Conservation (phyloP, 192 early-diverging fungal genomes). For the Ambispora gerdemannii region DNA sequence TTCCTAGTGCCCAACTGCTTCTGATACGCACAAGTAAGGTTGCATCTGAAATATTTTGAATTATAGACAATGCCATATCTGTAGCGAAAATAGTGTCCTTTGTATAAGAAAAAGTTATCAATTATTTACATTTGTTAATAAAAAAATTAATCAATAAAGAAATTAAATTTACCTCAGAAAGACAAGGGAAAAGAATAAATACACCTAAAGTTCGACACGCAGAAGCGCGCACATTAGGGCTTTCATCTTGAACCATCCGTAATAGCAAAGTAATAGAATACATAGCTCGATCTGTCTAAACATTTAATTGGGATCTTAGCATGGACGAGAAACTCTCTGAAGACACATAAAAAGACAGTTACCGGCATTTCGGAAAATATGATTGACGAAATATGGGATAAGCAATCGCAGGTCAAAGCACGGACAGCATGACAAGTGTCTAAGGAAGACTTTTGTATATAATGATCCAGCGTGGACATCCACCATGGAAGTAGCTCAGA, state of each 20-base stretch:
- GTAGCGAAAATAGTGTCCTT: conserved; percentile 57
- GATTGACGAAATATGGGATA: conserved; percentile 40
- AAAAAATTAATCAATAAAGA: not conserved
- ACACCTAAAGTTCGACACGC: conserved; percentile 65
- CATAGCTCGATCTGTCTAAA: conserved; percentile 4
- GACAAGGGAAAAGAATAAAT: conserved; percentile 52
- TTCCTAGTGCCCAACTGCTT: conserved; percentile 76
- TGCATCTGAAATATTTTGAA: conserved; percentile 49
- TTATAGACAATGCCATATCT: conserved; percentile 53
- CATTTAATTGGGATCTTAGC: no score
- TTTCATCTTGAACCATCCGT: conserved; percentile 47
- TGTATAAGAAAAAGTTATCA: not conserved
- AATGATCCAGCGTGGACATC: conserved; percentile 37
- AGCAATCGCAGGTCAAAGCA: conserved; percentile 47
- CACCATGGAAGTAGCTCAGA: conserved; percentile 40
- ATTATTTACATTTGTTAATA: not conserved
- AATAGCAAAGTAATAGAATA: conserved; percentile 42
- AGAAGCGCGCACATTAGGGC: conserved; percentile 55
- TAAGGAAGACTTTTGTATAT: conserved; percentile 43
- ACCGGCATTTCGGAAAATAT: conserved; percentile 46
- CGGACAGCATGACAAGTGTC: conserved; percentile 39
- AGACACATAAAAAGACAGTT: no score
- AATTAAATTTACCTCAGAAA: conserved; percentile 48
- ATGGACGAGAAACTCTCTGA: no score
- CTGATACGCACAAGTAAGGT: conserved; percentile 61